Evolutionary conservation across 345 rosid species (phyloP).

Genomic region (Salix suchowensis): DNA sequence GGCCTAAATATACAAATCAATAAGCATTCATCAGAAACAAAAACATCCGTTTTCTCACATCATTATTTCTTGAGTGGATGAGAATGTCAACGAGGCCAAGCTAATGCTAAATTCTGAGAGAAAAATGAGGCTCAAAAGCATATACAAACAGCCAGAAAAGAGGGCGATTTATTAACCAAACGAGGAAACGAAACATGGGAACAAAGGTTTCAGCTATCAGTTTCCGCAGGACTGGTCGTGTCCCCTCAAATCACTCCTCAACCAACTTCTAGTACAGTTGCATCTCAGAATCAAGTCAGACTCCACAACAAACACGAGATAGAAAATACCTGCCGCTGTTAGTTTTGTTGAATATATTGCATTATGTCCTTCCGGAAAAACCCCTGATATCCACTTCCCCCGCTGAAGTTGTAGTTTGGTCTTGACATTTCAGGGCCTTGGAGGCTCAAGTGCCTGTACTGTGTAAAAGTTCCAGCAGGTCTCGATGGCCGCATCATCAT

Average conservation of each 20-base stretch:
- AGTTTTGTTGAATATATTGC: conserved; percentile 55
- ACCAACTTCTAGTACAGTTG: background rate
- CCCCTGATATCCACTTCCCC: conserved; percentile 32
- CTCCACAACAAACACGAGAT: background rate
- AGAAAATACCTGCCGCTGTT: conserved; percentile 6
- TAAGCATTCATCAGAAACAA: background rate
- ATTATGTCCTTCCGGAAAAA: conserved; percentile 66
- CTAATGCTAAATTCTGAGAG: background rate
- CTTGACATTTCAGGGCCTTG: conserved; percentile 19
- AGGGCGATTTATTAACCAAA: background rate
- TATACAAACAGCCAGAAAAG: background rate
- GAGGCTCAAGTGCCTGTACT: conserved; percentile 47
- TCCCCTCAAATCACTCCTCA: background rate
- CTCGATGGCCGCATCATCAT: conserved; percentile 59
- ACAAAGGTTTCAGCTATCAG: background rate
- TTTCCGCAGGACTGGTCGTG: background rate
- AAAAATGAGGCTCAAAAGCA: background rate
- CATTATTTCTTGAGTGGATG: background rate
- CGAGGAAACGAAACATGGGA: background rate
- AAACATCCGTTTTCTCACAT: background rate
- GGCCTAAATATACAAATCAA: background rate
- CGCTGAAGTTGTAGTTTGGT: conserved; percentile 15
- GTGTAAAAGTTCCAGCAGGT: conserved; percentile 47
- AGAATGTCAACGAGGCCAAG: background rate
- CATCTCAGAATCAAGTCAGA: background rate